Conservation (phyloP, 2,329 filamentous ascomycete species). For the Colletotrichum godetiae region DNA sequence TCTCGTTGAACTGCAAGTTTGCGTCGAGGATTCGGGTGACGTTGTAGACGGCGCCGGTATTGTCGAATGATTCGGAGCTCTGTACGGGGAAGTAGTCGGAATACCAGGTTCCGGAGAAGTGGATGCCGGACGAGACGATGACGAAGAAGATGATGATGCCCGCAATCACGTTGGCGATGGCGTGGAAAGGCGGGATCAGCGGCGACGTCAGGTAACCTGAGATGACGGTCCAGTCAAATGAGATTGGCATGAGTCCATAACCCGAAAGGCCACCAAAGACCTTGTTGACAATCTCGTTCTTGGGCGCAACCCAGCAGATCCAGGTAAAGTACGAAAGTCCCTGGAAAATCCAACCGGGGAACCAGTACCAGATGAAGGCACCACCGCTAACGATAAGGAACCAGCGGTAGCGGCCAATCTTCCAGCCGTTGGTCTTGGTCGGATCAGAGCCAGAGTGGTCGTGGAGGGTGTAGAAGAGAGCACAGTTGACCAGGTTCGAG, state of each 20-base stretch:
- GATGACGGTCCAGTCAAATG: conserved; percentile 74
- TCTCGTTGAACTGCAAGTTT: conserved; percentile 68
- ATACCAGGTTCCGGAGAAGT: conserved; percentile 68
- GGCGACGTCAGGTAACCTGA: conserved; percentile 67
- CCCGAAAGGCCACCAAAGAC: conserved; percentile 72
- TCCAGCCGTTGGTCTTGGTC: conserved; percentile 65
- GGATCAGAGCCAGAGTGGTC: conserved; percentile 67
- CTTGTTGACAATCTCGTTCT: conserved; percentile 72
- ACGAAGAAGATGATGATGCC: conserved; percentile 65
- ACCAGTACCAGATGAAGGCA: conserved; percentile 70
- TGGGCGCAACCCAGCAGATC: conserved; percentile 71
- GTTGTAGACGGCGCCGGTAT: conserved; percentile 69
- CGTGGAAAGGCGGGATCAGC: conserved; percentile 69
- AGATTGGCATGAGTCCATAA: conserved; percentile 71
- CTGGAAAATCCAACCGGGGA: conserved; percentile 72
- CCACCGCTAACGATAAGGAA: conserved; percentile 64
- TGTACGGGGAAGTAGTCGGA: conserved; percentile 72
- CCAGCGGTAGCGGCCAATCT: conserved; percentile 66
- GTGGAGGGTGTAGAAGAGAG: conserved; percentile 74
- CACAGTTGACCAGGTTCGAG: conserved; percentile 67
- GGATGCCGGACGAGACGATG: conserved; percentile 67
- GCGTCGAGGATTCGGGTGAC: conserved; percentile 68
- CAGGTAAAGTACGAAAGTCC: conserved; percentile 72
- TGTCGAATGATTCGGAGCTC: conserved; percentile 72
- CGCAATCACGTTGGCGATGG: conserved; percentile 68